Base-by-base conservation (phyloP, 768 basidiomycete species). In the Peribolospora kevripleyi region DNA sequence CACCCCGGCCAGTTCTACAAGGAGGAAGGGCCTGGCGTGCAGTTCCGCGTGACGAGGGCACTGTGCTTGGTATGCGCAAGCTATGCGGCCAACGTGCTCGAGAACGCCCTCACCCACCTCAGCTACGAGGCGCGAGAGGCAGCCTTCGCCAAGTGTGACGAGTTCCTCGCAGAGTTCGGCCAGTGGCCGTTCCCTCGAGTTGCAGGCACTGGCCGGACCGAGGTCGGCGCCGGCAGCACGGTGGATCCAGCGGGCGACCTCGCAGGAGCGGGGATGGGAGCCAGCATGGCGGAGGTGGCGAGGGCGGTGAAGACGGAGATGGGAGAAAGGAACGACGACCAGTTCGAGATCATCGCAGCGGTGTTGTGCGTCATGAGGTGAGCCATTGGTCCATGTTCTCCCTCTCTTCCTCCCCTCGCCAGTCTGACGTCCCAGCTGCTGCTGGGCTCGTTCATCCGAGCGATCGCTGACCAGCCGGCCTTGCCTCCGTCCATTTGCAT, bases 61-160 rank as follows among this genome's bases (percentile, higher is more conserved):
- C 83, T 93, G 10, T 81, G 80, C 57, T 73, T 97, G 49, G 85
- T 80, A 7, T 90, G 84, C 63, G 78, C 91, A 0, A 85, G 86
- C 7, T 93, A 95, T 62, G 85, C 90, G 0, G 91, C 90, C 7
- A 85, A 80, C 64, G 91, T 97, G 42, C 74, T 95, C 55, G 93
- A 97, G 65, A 93, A 95, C 63, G 87, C 88, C 7, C 82, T 95
- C 61, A 78, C 79, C 54, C 71, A 86, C 58, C 70, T 97, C 37
- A 80, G 78, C 11, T 97, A 91, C 63, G 93, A 97, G 66, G 84
- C 88, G 54, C 70, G 91, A 54, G 93, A 98, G 71, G 79, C 77
- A 4, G 90, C 91, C 41, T 93, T 95, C 66, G 80, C 79, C 60
- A 71, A 93, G 57, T 87, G 85, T 61, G 91, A 98, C 64, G 93